Evolutionary conservation across 305 asterid species (phyloP).

Genomic region (Petunia hybrid): DNA sequence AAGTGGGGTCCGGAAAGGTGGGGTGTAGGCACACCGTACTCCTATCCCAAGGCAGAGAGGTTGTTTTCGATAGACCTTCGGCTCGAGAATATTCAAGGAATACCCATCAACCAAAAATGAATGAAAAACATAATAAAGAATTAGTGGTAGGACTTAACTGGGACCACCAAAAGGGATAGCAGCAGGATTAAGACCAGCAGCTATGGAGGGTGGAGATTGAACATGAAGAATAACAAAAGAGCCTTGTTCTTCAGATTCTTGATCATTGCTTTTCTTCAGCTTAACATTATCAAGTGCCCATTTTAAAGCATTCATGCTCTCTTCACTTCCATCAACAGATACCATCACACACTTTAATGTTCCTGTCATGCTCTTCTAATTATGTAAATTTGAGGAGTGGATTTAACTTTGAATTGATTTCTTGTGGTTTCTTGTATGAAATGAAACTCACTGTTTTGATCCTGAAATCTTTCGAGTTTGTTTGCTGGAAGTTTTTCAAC

Average conservation of each 20-base stretch:
- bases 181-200: conserved; percentile 49
- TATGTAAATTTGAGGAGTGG: not conserved
- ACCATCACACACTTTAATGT: conserved; percentile 49
- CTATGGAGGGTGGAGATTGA: conserved; percentile 57
- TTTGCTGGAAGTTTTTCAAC: not conserved
- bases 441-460: not conserved
- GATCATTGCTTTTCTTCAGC: conserved; percentile 35
- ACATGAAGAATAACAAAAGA: conserved; percentile 48
- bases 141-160: conserved; percentile 40
- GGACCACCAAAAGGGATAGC: conserved; percentile 61
- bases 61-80: too few species aligned
- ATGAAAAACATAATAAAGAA: not conserved
- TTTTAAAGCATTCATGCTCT: conserved; percentile 55
- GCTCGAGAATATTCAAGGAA: not conserved
- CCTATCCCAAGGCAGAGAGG: too few species aligned
- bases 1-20: too few species aligned
- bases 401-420: too few species aligned
- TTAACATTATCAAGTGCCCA: conserved; percentile 57
- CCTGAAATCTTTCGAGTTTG: conserved; percentile 5
- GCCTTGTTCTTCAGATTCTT: conserved; percentile 28
- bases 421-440: not conserved
- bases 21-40: too few species aligned
- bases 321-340: conserved; percentile 58
- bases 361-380: conserved; percentile 33
- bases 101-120: not conserved